These are phyloP conservation scores for Cystobasidium sp. DNA, from an alignment of 1,284 basidiomycete species.

Conservation along the genomic window DNA sequence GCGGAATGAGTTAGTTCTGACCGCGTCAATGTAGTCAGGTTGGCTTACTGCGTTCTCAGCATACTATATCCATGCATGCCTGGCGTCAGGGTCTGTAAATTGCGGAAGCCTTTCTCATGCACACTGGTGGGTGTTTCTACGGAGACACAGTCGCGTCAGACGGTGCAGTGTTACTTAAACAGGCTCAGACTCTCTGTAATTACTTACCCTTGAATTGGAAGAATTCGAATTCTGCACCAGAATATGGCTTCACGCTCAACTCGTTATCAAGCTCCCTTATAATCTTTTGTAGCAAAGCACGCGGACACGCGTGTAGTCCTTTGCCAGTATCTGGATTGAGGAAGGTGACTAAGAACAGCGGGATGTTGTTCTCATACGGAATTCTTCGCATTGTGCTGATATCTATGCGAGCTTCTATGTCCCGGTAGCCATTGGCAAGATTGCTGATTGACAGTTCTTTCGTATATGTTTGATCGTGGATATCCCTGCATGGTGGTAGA, in stretches of 20 bases:
- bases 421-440: slow-evolving; percentile 85
- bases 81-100: slow-evolving; percentile 78
- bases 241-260: slow-evolving; percentile 56
- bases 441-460: slow-evolving; percentile 88
- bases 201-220: slow-evolving; percentile 63
- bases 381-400: slow-evolving; percentile 66
- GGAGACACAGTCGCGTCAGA: slow-evolving; percentile 4
- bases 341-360: slow-evolving; percentile 92
- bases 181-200: neutral
- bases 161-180: slow-evolving; percentile 11
- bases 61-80: slow-evolving; percentile 66
- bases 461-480: slow-evolving; percentile 78
- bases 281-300: slow-evolving; percentile 73
- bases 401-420: slow-evolving; percentile 64
- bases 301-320: slow-evolving; percentile 77
- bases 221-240: slow-evolving; percentile 87
- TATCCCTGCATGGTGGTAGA: slow-evolving; percentile 62
- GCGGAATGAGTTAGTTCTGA: slow-evolving; percentile 20
- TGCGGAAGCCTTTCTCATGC: slow-evolving; percentile 75
- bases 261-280: slow-evolving; percentile 59
- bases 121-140: slow-evolving; percentile 76
- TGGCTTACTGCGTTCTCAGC: slow-evolving; percentile 51
- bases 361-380: slow-evolving; percentile 88
- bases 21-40: neutral
- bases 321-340: slow-evolving; percentile 73